A percentile compares a stretch with the other conserved stretches of the same genome.
Evolutionary conservation across 768 basidiomycete species (phyloP).

Genomic region (Suillus cothurnatus): DNA sequence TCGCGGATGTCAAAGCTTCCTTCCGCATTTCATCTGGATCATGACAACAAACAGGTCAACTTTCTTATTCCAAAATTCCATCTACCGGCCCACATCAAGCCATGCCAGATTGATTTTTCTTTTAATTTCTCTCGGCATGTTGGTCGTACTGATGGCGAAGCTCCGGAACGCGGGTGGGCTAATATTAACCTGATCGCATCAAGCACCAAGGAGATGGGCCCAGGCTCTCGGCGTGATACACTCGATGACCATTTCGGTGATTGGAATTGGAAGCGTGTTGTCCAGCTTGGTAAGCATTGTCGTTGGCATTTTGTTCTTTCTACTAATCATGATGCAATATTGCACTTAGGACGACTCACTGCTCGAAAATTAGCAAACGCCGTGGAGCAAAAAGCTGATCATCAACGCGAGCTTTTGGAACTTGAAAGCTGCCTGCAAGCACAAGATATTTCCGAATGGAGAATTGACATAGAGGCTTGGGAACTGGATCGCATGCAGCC

Average conservation of each 20-base stretch:
- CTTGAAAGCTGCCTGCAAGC: background rate
- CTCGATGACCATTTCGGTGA: slow-evolving; percentile 30
- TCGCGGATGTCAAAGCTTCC: slow-evolving; percentile 11
- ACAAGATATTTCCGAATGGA: background rate
- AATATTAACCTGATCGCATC: slow-evolving; percentile 30
- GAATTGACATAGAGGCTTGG: background rate
- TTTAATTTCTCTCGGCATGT: slow-evolving; percentile 29
- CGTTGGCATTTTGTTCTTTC: too few relatives aligned
- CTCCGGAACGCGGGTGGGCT: slow-evolving; percentile 39
- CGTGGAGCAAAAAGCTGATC: background rate
- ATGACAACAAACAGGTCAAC: background rate
- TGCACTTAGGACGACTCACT: background rate
- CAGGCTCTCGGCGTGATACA: slow-evolving; percentile 32
- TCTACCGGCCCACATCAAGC: slow-evolving; percentile 31
- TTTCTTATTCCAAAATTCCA: slow-evolving; percentile 40
- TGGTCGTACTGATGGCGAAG: slow-evolving; percentile 39
- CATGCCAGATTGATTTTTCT: slow-evolving; percentile 29
- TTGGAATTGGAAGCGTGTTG: slow-evolving; percentile 33
- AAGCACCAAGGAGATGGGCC: slow-evolving; percentile 39
- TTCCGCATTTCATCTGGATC: background rate
- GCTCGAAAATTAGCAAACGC: slow-evolving; percentile 6
- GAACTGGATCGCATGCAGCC: background rate
- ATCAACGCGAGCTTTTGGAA: background rate
- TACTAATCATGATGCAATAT: too few relatives aligned
- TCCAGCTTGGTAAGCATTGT: slow-evolving; percentile 27